Conservation (phyloP, 805 yeast genomes). For the Metschnikowia gruessii region DNA sequence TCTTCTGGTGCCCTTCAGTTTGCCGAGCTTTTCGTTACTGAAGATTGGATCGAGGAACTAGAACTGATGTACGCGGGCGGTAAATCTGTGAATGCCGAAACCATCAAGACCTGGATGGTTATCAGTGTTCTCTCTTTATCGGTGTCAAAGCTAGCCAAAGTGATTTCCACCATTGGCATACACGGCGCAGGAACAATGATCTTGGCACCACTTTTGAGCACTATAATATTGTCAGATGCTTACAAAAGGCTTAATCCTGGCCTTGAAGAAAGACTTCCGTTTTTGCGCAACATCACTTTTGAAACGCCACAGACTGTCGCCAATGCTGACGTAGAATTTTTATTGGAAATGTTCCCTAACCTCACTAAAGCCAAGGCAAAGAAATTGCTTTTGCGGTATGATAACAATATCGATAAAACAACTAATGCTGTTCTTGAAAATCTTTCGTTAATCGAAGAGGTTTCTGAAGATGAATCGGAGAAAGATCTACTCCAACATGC, state of each 20-base stretch:
- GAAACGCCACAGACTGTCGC: conserved; percentile 16
- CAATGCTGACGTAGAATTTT: conserved; percentile 38
- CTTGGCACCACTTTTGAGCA: conserved; percentile 53
- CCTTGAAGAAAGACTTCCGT: conserved; percentile 48
- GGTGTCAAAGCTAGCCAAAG: conserved; percentile 38
- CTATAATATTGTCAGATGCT: conserved; percentile 48
- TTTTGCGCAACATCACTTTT: conserved; percentile 29
- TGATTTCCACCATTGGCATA: conserved; percentile 43
- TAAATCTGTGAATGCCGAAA: conserved; percentile 46
- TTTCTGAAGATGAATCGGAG: conserved; percentile 17
- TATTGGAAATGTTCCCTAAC: conserved; percentile 67
- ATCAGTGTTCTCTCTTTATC: conserved; percentile 52
- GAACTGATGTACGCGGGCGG: conserved; percentile 61
- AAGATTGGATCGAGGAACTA: conserved; percentile 56
- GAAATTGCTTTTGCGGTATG: conserved; percentile 47
- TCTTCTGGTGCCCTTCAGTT: conserved; percentile 33
- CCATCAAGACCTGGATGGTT: conserved; percentile 48
- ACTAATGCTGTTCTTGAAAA: conserved; percentile 62
- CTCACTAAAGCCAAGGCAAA: conserved; percentile 46
- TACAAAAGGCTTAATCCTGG: conserved; percentile 51
- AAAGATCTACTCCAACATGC: background rate
- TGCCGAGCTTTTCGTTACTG: conserved; percentile 52
- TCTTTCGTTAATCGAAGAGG: conserved; percentile 42
- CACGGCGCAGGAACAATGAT: conserved; percentile 41
- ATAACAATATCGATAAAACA: conserved; percentile 52